Evolutionary conservation across 2,329 filamentous ascomycete genomes (phyloP), one percentile per base, ranked within the genome.

Genomic region (Verticillium zaregamsianum): DNA sequence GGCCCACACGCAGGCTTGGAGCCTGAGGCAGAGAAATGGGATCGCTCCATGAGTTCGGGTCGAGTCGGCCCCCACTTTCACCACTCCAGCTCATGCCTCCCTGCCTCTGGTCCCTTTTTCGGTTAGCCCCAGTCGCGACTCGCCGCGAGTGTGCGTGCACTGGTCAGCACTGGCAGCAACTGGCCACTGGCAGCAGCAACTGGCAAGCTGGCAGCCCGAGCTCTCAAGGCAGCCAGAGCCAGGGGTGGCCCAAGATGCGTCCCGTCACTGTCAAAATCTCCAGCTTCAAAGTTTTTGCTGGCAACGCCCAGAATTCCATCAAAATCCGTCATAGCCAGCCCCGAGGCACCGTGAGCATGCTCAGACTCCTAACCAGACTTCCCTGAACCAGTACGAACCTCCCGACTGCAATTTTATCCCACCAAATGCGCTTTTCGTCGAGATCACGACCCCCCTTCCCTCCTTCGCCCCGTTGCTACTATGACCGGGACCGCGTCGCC

Each of bases 401-500:
- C 74, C 80, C 81, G 86, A 88, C 80, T 71, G 77, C 77, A 74
- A 76, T 85, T 84, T 84, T 73, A 74, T 70, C 74, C 63, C 74
- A 69, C 75, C 84, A 83, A 80, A 88, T 88, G 86, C 81, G 74
- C 77, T 72, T 77, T 78, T 79, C 80, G 78, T 77, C 73, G 81
- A 83, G 80, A 77, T 80, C 76, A 78, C 81, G 80, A 79, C 77
- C 77, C 77, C 73, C 73, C 73, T 71, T 45, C 71, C 75, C 76
- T 74, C 74, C 73, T 73, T 69, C 72, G 73, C 78, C 72, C 70
- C 71, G 70, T 73, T 76, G 72, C 75, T 74, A 84, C 77, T 80
- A 86, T 86, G 84, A 82, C 80, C 76, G 79, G 80, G 79, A 84
- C 77, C 83, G 84, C 83, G 83, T 86, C 82, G 77, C 77, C 79